A percentile compares a stretch with the other conserved stretches of the same genome.
Evolutionary conservation across 495 filamentous ascomycete species (phyloP).

Genomic region (Aspergillus olivimuriae): DNA sequence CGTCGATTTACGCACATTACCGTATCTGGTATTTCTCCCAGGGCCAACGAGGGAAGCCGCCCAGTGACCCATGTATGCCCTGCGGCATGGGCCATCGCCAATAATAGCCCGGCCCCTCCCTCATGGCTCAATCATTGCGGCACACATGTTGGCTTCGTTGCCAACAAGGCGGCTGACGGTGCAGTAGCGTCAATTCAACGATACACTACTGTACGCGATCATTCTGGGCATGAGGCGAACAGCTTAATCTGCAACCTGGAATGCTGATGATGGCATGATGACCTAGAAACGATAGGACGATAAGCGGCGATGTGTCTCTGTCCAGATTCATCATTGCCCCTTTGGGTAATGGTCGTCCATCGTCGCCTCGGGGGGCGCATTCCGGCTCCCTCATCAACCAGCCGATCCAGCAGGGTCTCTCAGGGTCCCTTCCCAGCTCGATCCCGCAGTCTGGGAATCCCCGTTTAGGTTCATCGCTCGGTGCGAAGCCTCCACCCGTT

Average conservation of each 20-base stretch:
- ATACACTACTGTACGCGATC: constrained; percentile 9
- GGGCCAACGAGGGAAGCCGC: no score
- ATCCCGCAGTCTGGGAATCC: background rate
- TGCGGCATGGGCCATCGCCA: constrained; percentile 6
- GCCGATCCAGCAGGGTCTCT: no score
- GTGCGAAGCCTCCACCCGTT: background rate
- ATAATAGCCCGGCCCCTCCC: constrained; percentile 5
- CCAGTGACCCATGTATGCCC: no score
- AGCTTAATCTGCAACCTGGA: constrained; percentile 1
- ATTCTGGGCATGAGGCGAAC: background rate
- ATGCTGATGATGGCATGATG: background rate
- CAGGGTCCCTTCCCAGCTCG: no score
- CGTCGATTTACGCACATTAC: no score
- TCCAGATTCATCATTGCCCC: background rate
- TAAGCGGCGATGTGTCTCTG: background rate
- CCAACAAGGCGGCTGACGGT: constrained; percentile 19
- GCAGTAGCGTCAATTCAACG: constrained; percentile 14
- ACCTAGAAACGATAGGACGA: background rate
- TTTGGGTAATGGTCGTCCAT: background rate
- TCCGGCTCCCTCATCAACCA: no score
- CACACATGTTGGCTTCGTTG: constrained; percentile 20
- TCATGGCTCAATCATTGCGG: constrained; percentile 14
- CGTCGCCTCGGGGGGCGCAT: no score
- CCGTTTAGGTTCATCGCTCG: background rate
- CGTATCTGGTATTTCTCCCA: no score